Conservation (phyloP, 306 rosid species). For the Vicia sativa region DNA sequence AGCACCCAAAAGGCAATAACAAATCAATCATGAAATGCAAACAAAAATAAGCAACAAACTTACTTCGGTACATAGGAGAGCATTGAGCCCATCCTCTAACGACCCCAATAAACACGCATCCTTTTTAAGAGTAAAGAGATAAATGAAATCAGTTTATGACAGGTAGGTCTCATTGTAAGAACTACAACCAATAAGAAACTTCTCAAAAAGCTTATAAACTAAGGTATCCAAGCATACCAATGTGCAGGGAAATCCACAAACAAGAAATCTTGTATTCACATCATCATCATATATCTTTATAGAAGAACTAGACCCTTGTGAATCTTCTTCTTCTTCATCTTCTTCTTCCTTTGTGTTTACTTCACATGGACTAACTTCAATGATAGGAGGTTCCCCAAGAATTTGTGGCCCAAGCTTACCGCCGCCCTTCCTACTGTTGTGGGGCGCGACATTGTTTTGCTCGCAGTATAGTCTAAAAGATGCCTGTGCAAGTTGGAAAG, state of each 20-base stretch:
- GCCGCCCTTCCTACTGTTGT: conserved; percentile 46
- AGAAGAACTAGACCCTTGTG: conserved; percentile 61
- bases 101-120: conserved; percentile 73
- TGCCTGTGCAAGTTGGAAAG: conserved; percentile 90
- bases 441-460: conserved; percentile 49
- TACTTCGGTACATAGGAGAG: conserved; percentile 87
- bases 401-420: conserved; percentile 68
- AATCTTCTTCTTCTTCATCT: conserved; percentile 74
- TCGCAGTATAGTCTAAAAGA: conserved; percentile 77
- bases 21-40: conserved; percentile 35
- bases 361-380: conserved; percentile 61
- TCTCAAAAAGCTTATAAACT: conserved; percentile 24
- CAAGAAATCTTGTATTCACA: conserved; percentile 75
- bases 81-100: conserved; percentile 90
- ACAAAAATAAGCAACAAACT: conserved; percentile 40
- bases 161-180: conserved; percentile 18
- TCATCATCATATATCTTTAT: conserved; percentile 78
- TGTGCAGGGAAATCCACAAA: conserved; percentile 72
- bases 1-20: conserved; percentile 34
- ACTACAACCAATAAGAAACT: conserved; percentile 21
- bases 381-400: conserved; percentile 68
- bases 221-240: conserved; percentile 55
- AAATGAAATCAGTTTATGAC: conserved; percentile 33
- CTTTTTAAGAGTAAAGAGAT: conserved; percentile 45
- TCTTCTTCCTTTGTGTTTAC: conserved; percentile 65